Base-by-base conservation (phyloP, 2,329 filamentous ascomycete genomes). In the Cladosporium halotolerans region DNA sequence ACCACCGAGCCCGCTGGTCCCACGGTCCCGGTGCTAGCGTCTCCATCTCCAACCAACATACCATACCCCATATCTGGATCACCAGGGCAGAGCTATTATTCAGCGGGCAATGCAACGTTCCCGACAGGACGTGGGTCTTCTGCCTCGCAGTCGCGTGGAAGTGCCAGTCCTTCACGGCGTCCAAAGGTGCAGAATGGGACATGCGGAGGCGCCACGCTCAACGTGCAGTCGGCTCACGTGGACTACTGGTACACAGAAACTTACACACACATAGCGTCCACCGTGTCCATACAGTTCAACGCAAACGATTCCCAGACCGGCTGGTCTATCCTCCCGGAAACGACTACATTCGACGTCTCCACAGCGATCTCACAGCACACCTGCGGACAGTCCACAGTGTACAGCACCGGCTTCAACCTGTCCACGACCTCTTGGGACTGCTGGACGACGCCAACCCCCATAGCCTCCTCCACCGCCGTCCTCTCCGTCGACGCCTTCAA, bases 211-310 rank as follows among this genome's bases (percentile, higher is more conserved):
- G 60, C 61, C 9, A 69, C 66, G 1, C 56, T 71, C 32, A 69
- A 71, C 55, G 64, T 70, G 6, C 57, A 64, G 4, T 45, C 59
- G 18, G 68, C 67, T 9, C 62, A 61, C 9, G 57, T 71, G 46
- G 66, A 69, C 32, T 71, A 65, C 57, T 70, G 67, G 67, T 68
- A 66, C 44, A 56, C 62, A 4, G 49, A 60, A 38, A 66, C 66
- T 2, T 64, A 65, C 40, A 65, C 62, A 5, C 64, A 68, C 34
- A 60, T 62, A 6, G 64, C 63, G 8, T 68, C 66, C n/a, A 69
- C 63, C 2, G 60, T 68, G 45, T 57, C 62, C 3, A 52, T 67
- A 16, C 57, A 63, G 33, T 60, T 57, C 52, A 60, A 64, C 45
- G 39, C 41, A 10, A 63, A 66, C 16, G 61, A 60, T n/a, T 56